Evolutionary conservation across 2,329 filamentous ascomycete species (phyloP), one percentile per base, ranked within the genome.

Genomic region (Fusarium marasasianum): DNA sequence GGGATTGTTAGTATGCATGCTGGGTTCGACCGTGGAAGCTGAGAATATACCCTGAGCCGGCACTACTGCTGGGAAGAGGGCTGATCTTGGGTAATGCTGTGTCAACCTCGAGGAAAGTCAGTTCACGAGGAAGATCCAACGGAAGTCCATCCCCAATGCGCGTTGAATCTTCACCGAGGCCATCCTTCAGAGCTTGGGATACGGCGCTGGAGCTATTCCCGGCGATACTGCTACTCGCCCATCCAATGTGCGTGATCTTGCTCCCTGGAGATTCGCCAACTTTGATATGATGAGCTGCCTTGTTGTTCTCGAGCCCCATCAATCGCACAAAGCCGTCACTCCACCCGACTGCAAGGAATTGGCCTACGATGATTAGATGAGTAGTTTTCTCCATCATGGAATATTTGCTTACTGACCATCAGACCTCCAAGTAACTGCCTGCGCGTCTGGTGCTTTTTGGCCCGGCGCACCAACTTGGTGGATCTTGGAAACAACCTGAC

Each of bases 341-440:
- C 91, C 94, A 97, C 51, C 91, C 94, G 20, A 96, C 90, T 20
- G 94, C 94, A 62, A 98, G 87, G 47, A 94, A 91, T 71, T 94
- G 92, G 14, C 92, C 91, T 92, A 51, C 33, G 65, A 11, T 18
- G 24, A 20, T 11, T 47, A n/a, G 11, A 22, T 67, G 11, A 65
- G 54, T 26, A 15, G 43, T n/a, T 7, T 54, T 45, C 13, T 20
- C 24, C n/a, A 40, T 31, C 7, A 8, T 14, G 8, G 17, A 31
- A 8, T 17, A 12, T 33, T 55, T 37, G 38, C 35, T 22, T 29
- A 70, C 86, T 78, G 79, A 92, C 92, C 92, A 78, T 93, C 91
- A 35, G 88, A 85, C 79, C 92, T 93, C 92, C 92, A 94, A 53
- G 83, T 86, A 63, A 93, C 76, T 31, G 87, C 84, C 59, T 87